Percentiles rank a stretch among this genome's conserved stretches.
Conservation (phyloP, 2,329 filamentous ascomycete species). For the Sporothrix inflata region DNA sequence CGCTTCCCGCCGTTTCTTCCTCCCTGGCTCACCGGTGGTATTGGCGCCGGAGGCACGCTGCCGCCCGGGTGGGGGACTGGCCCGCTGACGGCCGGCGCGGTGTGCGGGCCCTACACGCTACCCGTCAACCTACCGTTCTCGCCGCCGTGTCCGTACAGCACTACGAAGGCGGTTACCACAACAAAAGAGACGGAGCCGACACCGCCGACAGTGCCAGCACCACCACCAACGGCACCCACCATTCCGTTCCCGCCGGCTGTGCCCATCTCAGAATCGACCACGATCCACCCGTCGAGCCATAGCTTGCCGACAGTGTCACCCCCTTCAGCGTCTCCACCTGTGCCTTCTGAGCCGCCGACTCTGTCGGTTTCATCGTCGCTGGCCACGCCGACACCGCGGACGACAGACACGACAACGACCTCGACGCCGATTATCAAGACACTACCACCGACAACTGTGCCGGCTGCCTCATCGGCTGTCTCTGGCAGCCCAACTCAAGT, state of each 20-base stretch:
- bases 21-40: slow-evolving; percentile 3
- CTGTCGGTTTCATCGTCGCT: neutral
- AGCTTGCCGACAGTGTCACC: neutral
- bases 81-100: slow-evolving; percentile 20
- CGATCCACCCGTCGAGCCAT: neutral
- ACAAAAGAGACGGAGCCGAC: neutral
- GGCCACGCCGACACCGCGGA: neutral
- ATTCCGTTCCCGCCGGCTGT: neutral
- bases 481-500: neutral
- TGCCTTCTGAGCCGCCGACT: neutral
- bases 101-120: slow-evolving; percentile 23
- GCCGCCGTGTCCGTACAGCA: slow-evolving; percentile 22
- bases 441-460: neutral
- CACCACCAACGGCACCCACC: neutral
- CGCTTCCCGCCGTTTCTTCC: neutral
- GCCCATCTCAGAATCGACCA: neutral
- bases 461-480: neutral
- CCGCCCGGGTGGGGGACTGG: slow-evolving; percentile 17
- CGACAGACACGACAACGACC: neutral
- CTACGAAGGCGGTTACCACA: neutral
- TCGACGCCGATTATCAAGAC: neutral
- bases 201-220: neutral
- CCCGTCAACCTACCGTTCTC: slow-evolving; percentile 25
- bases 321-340: too few species aligned
- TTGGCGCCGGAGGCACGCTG: neutral